These are phyloP conservation scores for Nowakowskiella sp. DNA, from an alignment of 192 early-diverging fungal genomes.

Conservation along the genomic window DNA sequence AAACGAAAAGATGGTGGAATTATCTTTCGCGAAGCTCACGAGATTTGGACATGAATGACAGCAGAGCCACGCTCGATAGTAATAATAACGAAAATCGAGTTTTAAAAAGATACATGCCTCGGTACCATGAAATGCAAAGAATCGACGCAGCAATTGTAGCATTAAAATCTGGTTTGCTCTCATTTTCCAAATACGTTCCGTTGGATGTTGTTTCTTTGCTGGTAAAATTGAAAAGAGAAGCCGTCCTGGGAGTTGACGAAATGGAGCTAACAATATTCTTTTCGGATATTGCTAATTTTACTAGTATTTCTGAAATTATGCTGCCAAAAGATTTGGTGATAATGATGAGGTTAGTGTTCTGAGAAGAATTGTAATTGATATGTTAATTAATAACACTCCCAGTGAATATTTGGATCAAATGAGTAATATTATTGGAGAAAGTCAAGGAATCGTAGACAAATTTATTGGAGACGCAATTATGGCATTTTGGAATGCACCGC, in stretches of 20 bases:
- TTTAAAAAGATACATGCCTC: constrained; percentile 10
- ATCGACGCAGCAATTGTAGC: constrained; percentile 22
- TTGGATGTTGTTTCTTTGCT: constrained; percentile 20
- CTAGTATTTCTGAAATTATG: constrained; percentile 21
- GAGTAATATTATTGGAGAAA: constrained; percentile 19
- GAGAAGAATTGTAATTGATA: too few species aligned
- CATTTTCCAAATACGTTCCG: constrained; percentile 22
- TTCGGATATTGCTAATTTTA: constrained; percentile 26
- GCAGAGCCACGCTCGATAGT: too few species aligned
- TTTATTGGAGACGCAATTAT: constrained; percentile 26
- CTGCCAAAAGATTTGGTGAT: constrained; percentile 12
- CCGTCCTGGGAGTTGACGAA: constrained; percentile 21
- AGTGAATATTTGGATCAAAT: constrained; percentile 19
- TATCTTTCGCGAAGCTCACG: too few species aligned
- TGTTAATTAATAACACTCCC: too few species aligned
- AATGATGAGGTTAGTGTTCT: constrained; percentile 25
- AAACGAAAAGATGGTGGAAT: background rate
- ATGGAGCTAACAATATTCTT: constrained; percentile 24
- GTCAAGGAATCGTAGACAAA: constrained; percentile 24
- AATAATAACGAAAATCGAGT: too few species aligned
- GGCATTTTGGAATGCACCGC: constrained; percentile 25
- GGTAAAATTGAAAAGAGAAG: constrained; percentile 24
- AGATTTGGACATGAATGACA: too few species aligned
- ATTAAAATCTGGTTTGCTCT: constrained; percentile 19
- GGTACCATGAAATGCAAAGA: constrained; percentile 17